Conservation (phyloP, 176 grass and related monocot genomes). For the Bromus sterilis region DNA sequence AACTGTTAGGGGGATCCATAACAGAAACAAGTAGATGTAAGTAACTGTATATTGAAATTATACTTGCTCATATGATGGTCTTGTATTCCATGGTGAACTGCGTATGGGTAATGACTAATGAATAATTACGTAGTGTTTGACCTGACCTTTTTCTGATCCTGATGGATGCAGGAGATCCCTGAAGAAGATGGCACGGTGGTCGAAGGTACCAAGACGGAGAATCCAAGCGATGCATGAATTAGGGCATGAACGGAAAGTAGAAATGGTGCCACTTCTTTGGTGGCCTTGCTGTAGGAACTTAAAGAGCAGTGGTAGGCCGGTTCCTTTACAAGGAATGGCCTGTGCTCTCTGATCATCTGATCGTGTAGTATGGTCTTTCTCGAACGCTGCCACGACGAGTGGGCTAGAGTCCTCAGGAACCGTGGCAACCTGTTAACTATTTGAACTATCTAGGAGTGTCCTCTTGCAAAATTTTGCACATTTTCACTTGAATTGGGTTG, state of each 20-base stretch:
- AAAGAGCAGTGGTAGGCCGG: neutral
- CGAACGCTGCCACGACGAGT: neutral
- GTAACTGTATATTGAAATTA: neutral
- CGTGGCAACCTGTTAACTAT: neutral
- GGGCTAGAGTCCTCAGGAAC: neutral
- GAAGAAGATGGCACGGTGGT: neutral
- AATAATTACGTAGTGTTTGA: neutral
- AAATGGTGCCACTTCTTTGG: neutral
- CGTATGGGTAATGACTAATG: neutral
- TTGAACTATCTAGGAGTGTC: neutral
- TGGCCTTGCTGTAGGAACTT: constrained; percentile 1
- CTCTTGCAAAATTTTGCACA: neutral
- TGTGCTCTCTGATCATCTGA: constrained; percentile 5
- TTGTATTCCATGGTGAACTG: neutral
- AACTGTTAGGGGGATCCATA: no score
- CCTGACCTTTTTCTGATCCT: neutral
- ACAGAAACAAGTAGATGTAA: neutral
- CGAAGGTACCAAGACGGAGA: neutral
- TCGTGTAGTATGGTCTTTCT: neutral
- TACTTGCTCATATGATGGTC: neutral
- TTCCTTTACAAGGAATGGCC: neutral
- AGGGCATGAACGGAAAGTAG: neutral
- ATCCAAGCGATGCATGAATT: neutral
- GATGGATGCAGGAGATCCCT: constrained; percentile 9
- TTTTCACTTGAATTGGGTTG: neutral